Base-by-base conservation (phyloP, 345 rosid species). In the Cochlearia excelsa region DNA sequence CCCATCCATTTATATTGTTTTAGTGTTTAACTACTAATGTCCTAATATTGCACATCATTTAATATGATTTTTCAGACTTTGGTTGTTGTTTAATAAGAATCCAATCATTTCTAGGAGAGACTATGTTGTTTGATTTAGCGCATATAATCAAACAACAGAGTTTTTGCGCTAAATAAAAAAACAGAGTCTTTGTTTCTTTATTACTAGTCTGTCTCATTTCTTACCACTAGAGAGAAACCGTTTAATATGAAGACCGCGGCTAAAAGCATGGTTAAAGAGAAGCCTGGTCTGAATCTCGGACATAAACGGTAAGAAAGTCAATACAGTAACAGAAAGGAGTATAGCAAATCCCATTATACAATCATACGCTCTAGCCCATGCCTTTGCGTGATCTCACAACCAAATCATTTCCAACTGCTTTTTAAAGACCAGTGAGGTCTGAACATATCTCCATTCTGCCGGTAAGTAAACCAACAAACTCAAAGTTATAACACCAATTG, bases 221-320 rank as follows among this genome's bases (percentile, higher is more conserved):
- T 88, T 86, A 34, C 97, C 88, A 44, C 98, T 97, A 0, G 98
- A 78, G 7, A 92, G 81, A 59, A 92, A 88, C 54, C 97, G 95
- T 61, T 84, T 87, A 77, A 92, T 92, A 75, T 92, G 98, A 48
- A 92, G 97, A 0, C 98, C 98, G 74, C 98, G 70, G 76, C 98
- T 92, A 82, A 92, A 92, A 26, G 98, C 98, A 76, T 92, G 98
- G 80, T 92, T 92, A 80, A 83, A 88, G 29, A 92, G 84, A 70
- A 92, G 81, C 67, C 98, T 79, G 39, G 92, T 92, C 74, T 92
- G 98, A 74, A 88, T 86, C 54, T 92, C 98, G 0, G 95, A 84
- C 10, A 92, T 96, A 26, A 92, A 92, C 0, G 96, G 96, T 81
- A 86, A 92, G 96, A 95, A 88, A 2, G 98, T 96, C 10, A 88